phyloP scores from a whole-genome alignment of 1,284 basidiomycete genomes.

The Trametes hirsuta region DNA sequence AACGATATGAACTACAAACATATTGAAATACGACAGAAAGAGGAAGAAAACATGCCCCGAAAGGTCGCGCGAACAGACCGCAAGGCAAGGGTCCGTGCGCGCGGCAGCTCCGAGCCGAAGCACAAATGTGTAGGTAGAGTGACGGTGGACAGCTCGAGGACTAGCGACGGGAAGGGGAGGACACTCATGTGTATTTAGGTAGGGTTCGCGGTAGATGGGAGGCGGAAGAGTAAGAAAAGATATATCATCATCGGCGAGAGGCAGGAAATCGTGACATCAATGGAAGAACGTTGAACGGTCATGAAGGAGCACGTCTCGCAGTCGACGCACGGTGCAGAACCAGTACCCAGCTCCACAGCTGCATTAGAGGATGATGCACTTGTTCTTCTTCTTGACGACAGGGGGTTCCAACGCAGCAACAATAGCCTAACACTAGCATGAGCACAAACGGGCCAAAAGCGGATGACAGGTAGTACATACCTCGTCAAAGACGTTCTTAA shows the following conservation, averaged over 20 bases:
- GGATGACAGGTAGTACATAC: conserved; percentile 49
- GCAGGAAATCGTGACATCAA: conserved; percentile 31
- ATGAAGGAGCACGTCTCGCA: conserved; percentile 20
- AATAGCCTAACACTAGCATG: conserved; percentile 71
- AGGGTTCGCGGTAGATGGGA: conserved; percentile 33
- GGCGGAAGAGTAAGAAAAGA: conserved; percentile 28
- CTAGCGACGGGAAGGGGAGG: conserved; percentile 23
- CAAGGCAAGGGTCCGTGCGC: conserved; percentile 3
- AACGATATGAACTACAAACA: conserved; percentile 34
- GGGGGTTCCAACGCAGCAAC: conserved; percentile 98
- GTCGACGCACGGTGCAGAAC: conserved; percentile 6
- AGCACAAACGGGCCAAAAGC: not conserved
- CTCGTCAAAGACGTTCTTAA: conserved; percentile 99
- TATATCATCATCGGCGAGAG: conserved; percentile 29
- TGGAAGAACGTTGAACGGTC: conserved; percentile 23
- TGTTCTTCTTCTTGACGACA: conserved; percentile 81
- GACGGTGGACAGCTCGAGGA: conserved; percentile 9
- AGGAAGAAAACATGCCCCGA: conserved; percentile 12
- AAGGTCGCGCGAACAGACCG: conserved; percentile 4
- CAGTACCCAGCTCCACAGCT: conserved; percentile 8
- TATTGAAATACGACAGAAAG: conserved; percentile 23
- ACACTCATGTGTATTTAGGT: conserved; percentile 33
- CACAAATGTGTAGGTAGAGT: conserved; percentile 13
- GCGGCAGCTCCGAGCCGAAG: conserved; percentile 3
- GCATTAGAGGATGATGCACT: conserved; percentile 84